Evolutionary conservation across 352 stramenopile genomes (phyloP), one percentile per base, ranked within the genome.

Genomic region (Phytophthora syringae): DNA sequence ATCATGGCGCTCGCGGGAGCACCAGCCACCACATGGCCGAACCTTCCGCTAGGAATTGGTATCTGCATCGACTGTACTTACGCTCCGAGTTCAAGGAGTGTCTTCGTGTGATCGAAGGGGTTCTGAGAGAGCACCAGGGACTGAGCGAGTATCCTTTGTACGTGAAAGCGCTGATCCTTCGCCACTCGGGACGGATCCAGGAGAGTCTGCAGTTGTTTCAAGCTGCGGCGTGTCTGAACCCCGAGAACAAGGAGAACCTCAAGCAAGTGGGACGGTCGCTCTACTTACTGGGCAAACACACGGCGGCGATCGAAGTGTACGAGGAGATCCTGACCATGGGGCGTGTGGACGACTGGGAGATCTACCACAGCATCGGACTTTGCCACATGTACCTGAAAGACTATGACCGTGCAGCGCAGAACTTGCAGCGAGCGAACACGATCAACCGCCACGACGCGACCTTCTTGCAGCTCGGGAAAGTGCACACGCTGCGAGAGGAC

Each of bases 91-190:
- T 92, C 54, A 87, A 88, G 36, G 91, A 98, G 62, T 98, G 91
- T 58, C 73, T 98, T 12, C 66, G 79, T 11, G 73, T 98, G 36
- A 97, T 98, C 52, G 92, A 98, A 70, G 77, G 94, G 5, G 77
- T 97, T 55, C 80, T 98, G 16, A 76, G 82, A 63, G 77, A 81
- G 45, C 82, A 90, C 70, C 77, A 94, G 51, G 93, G 92, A 0
- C 70, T 97, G 52, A 95, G 88, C 52, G 93, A 98, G 78, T 98
- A 98, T 60, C 82, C 93, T 3, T 70, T 98, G 49, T 98, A 97
- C 67, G 76, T 98, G 56, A 98, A 98, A 67, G 89, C 86, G 13
- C 66, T 98, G 42, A 97, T 98, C 52, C 47, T 97, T 60, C 80
- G 93, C 12, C 86, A 96, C 40, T 90, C 88, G 1, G 93, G 94